A percentile compares a stretch with the other conserved stretches of the same genome.
phyloP scores from a whole-genome alignment of 2,329 filamentous ascomycete genomes.

The Fusarium continuum region DNA sequence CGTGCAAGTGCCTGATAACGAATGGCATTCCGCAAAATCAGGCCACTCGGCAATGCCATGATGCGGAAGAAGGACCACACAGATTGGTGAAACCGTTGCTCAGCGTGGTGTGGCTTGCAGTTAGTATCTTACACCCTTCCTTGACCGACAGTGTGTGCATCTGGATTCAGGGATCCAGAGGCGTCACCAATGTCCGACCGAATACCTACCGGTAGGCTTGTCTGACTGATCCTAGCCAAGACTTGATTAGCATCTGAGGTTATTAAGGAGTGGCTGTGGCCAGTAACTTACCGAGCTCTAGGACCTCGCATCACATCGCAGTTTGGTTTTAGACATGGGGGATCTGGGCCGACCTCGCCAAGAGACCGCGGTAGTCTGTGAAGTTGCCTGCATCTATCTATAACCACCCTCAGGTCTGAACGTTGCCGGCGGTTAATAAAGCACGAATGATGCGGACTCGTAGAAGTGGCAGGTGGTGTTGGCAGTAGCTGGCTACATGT shows the following conservation, averaged over 20 bases:
- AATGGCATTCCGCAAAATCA: slow-evolving; percentile 37
- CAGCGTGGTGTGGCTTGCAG: slow-evolving; percentile 36
- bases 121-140: slow-evolving; percentile 28
- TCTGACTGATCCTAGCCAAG: background rate
- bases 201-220: background rate
- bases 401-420: background rate
- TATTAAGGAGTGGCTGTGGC: background rate
- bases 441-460: background rate
- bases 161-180: background rate
- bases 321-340: background rate
- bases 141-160: slow-evolving; percentile 27
- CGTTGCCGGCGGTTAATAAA: slow-evolving; percentile 1
- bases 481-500: background rate
- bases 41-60: slow-evolving; percentile 34
- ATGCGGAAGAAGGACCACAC: slow-evolving; percentile 9
- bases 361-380: background rate
- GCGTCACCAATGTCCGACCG: background rate
- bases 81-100: slow-evolving; percentile 28
- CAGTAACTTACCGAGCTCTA: background rate
- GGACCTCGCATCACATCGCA: background rate
- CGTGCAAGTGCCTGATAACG: slow-evolving; percentile 19
- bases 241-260: background rate
- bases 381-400: background rate
- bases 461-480: background rate
- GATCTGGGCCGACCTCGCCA: background rate